Base-by-base conservation (phyloP, 1,284 basidiomycete genomes). In the Ceratobasidium sp. region DNA sequence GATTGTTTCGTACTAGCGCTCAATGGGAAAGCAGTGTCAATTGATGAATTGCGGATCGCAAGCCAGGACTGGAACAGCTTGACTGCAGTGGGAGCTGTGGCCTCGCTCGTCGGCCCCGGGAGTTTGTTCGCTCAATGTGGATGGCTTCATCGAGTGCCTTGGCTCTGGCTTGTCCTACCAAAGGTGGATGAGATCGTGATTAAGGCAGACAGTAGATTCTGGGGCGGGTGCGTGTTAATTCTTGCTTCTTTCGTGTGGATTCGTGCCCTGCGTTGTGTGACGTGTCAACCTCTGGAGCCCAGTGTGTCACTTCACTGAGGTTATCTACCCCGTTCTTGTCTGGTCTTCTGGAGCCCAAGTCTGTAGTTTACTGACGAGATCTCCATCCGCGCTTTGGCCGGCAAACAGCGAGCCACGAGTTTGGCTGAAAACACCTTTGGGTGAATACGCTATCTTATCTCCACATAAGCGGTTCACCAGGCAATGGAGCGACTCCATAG, bases 81-180 rank as follows among this genome's bases (percentile, higher is more conserved):
- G 11, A 16, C n/a, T 13, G 46, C 46, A 13, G 24, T 64, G 43
- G 62, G 62, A 27, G 43, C 43, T 5, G 43, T 64, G 8, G 62
- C 37, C 6, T 43, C 62, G 39, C 22, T 64, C 8, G 29, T 64
- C 16, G 62, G 62, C 11, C 43, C 24, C 7, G 62, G 24, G 2
- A 43, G 62, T 14, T 16, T 64, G 39, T 64, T 64, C 29, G 62
- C 62, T 14, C 62, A 64, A 39, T 64, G 62, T 16, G 39, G 62
- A n/a, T 64, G 62, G 62, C 46, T 64, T 27, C 43, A 16, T 14
- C 43, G 22, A 16, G 46, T 43, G 51, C n/a, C 51, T 22, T 64
- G 62, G 62, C 43, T 64, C 8, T 64, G 62, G 62, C 46, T 39
- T 49, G 16, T 27, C 5, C 29, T 64, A 1, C 14, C 11, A 3